A percentile compares a stretch with the other conserved stretches of the same genome.
These are phyloP conservation scores for Aristolochia californica DNA, from an alignment of 164 flowering plant genomes.

Conservation along the genomic window DNA sequence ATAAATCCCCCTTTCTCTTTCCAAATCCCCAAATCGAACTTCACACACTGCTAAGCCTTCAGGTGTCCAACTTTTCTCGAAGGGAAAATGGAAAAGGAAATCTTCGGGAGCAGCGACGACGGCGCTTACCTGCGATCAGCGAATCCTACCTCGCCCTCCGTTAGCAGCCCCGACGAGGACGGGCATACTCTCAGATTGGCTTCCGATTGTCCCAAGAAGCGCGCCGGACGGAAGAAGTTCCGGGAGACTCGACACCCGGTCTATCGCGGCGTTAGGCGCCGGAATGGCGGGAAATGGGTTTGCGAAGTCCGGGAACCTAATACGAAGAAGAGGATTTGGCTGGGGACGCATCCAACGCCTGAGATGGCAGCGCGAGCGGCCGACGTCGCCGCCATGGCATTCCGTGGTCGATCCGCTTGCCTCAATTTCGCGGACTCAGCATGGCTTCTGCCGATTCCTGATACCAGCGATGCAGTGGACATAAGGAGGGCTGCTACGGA, in stretches of 20 bases:
- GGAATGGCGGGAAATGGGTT: slow-evolving; percentile 53
- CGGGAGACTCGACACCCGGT: slow-evolving; percentile 38
- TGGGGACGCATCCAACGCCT: slow-evolving; percentile 35
- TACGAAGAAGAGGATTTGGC: slow-evolving; percentile 34
- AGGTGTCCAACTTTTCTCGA: too few relatives aligned
- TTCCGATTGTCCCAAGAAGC: slow-evolving; percentile 11
- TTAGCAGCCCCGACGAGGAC: not conserved
- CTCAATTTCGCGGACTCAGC: slow-evolving; percentile 20
- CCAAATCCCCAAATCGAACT: too few relatives aligned
- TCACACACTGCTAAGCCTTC: too few relatives aligned
- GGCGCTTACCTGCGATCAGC: too few relatives aligned
- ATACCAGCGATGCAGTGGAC: slow-evolving; percentile 11
- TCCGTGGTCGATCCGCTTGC: too few relatives aligned
- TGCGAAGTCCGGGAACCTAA: slow-evolving; percentile 39
- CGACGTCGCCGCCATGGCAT: slow-evolving; percentile 38
- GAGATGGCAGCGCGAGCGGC: slow-evolving; percentile 49
- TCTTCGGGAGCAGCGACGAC: too few relatives aligned
- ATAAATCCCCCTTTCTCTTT: too few relatives aligned
- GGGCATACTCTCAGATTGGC: not conserved
- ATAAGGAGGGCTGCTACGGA: slow-evolving; percentile 11
- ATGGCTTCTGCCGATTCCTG: slow-evolving; percentile 15
- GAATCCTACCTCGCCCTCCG: not conserved
- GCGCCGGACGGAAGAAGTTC: slow-evolving; percentile 31
- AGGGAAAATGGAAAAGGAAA: too few relatives aligned
- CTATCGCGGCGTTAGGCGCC: slow-evolving; percentile 32